Conservation (phyloP, 2,329 filamentous ascomycete genomes). For the Ascochyta koolunga region DNA sequence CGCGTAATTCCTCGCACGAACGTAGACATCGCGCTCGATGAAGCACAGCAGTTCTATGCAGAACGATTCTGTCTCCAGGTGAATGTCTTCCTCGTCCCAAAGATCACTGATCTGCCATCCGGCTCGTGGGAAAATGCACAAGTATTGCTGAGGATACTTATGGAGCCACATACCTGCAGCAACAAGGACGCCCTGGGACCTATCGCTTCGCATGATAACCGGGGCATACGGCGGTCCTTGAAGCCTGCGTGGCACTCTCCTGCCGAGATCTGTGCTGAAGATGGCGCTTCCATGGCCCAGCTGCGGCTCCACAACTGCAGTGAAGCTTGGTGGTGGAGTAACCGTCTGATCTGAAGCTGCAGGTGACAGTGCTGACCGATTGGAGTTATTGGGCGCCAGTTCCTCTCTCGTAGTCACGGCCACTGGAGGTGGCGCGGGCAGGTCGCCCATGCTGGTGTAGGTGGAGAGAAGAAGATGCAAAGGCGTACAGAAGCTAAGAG, state of each 20-base stretch:
- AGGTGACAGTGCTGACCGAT: not conserved
- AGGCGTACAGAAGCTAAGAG: not conserved
- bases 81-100: constrained; percentile 44
- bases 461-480: not conserved
- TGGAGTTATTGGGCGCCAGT: not conserved
- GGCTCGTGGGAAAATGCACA: constrained; percentile 34
- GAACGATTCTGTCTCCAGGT: constrained; percentile 36
- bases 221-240: constrained; percentile 22
- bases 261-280: constrained; percentile 40
- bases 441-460: constrained; percentile 5
- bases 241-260: constrained; percentile 20
- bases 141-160: constrained; percentile 32
- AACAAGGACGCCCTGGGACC: constrained; percentile 20
- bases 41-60: constrained; percentile 36
- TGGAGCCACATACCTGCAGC: constrained; percentile 30
- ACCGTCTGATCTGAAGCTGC: constrained; percentile 18
- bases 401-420: not conserved
- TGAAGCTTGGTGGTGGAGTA: constrained; percentile 1
- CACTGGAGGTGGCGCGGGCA: constrained; percentile 4
- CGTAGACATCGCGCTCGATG: constrained; percentile 34
- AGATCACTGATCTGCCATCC: constrained; percentile 40
- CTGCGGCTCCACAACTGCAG: constrained; percentile 8
- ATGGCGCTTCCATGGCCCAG: constrained; percentile 23
- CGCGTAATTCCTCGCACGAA: constrained; percentile 27
- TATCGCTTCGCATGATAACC: constrained; percentile 35